These are phyloP conservation scores for Epichloe scottii DNA, from an alignment of 2,329 filamentous ascomycete species.

Conservation along the genomic window DNA sequence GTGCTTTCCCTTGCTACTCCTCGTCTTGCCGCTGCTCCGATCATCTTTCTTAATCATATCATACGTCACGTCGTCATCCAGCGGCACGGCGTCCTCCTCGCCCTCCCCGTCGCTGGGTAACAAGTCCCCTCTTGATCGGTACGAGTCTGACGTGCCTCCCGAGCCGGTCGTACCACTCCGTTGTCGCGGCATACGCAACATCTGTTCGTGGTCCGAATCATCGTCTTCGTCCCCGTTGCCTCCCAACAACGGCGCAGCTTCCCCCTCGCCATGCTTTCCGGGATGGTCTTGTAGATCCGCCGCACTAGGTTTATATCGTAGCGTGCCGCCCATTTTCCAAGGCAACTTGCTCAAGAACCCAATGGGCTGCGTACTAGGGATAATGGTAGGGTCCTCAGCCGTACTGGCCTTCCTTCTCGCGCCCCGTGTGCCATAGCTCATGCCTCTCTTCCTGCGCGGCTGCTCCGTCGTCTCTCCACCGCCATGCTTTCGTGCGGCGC, in stretches of 20 bases:
- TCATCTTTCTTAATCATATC: conserved; percentile 68
- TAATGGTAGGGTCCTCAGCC: conserved; percentile 70
- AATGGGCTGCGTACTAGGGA: conserved; percentile 72
- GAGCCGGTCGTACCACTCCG: conserved; percentile 72
- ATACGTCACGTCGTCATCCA: conserved; percentile 87
- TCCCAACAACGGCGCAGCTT: conserved; percentile 57
- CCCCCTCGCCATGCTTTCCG: conserved; percentile 37
- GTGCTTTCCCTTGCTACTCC: conserved; percentile 46
- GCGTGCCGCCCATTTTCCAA: conserved; percentile 68
- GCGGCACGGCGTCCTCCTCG: conserved; percentile 82
- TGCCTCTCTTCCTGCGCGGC: conserved; percentile 61
- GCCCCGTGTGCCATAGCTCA: conserved; percentile 76
- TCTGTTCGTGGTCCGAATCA: conserved; percentile 17
- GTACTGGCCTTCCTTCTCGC: conserved; percentile 35
- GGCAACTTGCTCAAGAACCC: conserved; percentile 76
- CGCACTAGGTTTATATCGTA: conserved; percentile 82
- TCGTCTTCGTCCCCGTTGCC: conserved; percentile 16
- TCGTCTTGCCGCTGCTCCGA: conserved; percentile 46
- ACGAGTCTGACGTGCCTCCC: conserved; percentile 71
- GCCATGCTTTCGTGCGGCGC: conserved; percentile 27
- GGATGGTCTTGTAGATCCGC: conserved; percentile 85
- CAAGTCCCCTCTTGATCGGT: conserved; percentile 76
- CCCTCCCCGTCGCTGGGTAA: conserved; percentile 79
- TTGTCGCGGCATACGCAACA: conserved; percentile 27
- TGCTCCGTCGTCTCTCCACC: conserved; percentile 37